Percentiles rank a stretch among this genome's conserved stretches.
Evolutionary conservation across 345 rosid species (phyloP).

Genomic region (Lumnitzera racemosa): DNA sequence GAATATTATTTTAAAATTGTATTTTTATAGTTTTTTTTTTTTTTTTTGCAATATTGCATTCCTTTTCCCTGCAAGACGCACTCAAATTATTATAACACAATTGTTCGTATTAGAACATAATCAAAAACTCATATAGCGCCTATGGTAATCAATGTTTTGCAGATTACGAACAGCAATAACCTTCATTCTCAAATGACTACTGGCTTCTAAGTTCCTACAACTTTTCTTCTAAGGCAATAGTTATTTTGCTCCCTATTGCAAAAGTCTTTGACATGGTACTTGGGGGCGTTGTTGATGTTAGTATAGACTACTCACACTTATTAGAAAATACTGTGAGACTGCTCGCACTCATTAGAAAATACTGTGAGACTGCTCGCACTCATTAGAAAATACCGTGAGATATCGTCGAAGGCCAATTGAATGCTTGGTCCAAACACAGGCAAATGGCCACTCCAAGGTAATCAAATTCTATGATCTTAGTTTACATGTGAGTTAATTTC

Average conservation of each 20-base stretch:
- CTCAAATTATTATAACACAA: too few species aligned
- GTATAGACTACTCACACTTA: slow-evolving; percentile 21
- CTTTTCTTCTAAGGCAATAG: slow-evolving; percentile 30
- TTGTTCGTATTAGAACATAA: too few species aligned
- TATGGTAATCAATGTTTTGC: too few species aligned
- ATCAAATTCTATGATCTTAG: background rate
- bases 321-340: too few species aligned
- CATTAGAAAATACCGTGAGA: slow-evolving; percentile 3
- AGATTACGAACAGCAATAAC: too few species aligned
- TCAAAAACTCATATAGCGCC: too few species aligned
- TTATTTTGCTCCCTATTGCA: slow-evolving; percentile 36
- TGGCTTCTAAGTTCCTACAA: slow-evolving; percentile 36
- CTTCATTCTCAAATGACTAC: slow-evolving; percentile 24
- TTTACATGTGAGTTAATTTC: background rate
- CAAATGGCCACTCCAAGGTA: slow-evolving; percentile 29
- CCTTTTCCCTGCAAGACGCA: too few species aligned
- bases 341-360: slow-evolving; percentile 20
- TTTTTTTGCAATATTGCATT: too few species aligned
- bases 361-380: slow-evolving; percentile 11
- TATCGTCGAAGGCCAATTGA: slow-evolving; percentile 45
- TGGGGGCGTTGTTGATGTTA: slow-evolving; percentile 51
- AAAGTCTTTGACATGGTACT: slow-evolving; percentile 8
- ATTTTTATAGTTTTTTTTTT: too few species aligned
- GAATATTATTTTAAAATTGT: too few species aligned
- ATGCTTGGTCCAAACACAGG: slow-evolving; percentile 30